Evolutionary conservation across 202 grass and related monocot species (phyloP), one percentile per base, ranked within the genome.

Genomic region (Zizania palustris): DNA sequence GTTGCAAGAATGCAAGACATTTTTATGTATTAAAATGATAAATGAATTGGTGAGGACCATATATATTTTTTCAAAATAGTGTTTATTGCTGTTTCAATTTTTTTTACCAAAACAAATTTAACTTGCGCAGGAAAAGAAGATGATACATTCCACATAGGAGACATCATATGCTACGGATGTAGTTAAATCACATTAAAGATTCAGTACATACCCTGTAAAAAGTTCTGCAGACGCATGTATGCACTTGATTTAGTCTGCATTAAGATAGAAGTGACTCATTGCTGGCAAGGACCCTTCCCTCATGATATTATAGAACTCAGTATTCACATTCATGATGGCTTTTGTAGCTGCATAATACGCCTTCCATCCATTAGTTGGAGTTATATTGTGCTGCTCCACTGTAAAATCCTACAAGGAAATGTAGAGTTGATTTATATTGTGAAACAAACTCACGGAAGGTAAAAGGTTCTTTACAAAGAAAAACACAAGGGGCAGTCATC

Each of bases 281-380:
- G 70, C 78, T 45, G 82, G 83, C 78, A 99, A 80, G 14, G 87
- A 86, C 14, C 92, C 89, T 83, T 99, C 91, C 85, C 92, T 95
- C 61, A 99, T 92, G 76, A 95, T 95, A 83, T 85, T 89, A 73
- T 89, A 99, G 85, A 99, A 99, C 72, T 92, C 87, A 13, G 87
- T 80, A 73, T 99, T 99, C 41, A 92, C 78, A 80, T 83, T 92
- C 45, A 95, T 85, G 80, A 99, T 80, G 74, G 91, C 92, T 75
- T 88, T 92, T 83, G 96, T 99, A 59, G 87, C 80, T 63, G 96
- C 96, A 80, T 99, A 99, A 69, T 95, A 99, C 45, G 85, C 85
- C 81, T 99, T 99, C 96, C 96, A 99, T 81, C 96, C 96, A 63
- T 95, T 86, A 19, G 60, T 87, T 75, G 92, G 96, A 71, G 35